Evolutionary conservation across 768 basidiomycete species (phyloP), one percentile per base, ranked within the genome.

Genomic region (Leccinum truebloodii): DNA sequence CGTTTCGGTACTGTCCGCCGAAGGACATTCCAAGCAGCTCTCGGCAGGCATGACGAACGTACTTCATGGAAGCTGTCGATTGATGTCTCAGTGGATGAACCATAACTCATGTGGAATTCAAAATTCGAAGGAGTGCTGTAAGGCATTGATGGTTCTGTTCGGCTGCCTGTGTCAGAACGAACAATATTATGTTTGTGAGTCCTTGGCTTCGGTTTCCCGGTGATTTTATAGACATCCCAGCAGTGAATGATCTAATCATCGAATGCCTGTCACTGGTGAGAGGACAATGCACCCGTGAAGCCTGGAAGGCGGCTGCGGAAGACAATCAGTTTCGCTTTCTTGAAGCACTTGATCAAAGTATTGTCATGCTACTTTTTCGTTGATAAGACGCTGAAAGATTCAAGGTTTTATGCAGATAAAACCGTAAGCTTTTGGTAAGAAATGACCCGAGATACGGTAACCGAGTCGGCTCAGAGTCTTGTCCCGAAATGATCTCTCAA

Each of bases 41-140:
- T 57, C 74, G 12, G 37, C 66, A 37, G 14, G 59, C 51, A 60
- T 64, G 59, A 62, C 52, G 53, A 62, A 12, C 18, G 26, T 73
- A 32, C 66, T 74, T 46, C 57, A 61, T 20, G 59, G 51, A 56
- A 58, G 55, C 12, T 75, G 69, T 55, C 56, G 13, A 44, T 51
- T 65, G 26, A 59, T 73, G 34, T 61, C 59, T 32, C 64, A 65
- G 41, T 74, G 69, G 63, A 67, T 71, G 48, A 55, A 63, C n/a
- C 46, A 26, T 18, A 59, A 74, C 39, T 52, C 55, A 6, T 67
- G 64, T 44, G 70, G 72, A 50, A 66, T 74, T 51, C 74, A 51
- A 55, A 59, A 56, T 52, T 74, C 73, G 18, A 58, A 32, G 24
- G 72, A 74, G 50, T 75, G 70, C 55, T 72, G 74, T 52, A 72